Base-by-base conservation (phyloP, 2,329 filamentous ascomycete genomes). In the Cladosporium sp. region DNA sequence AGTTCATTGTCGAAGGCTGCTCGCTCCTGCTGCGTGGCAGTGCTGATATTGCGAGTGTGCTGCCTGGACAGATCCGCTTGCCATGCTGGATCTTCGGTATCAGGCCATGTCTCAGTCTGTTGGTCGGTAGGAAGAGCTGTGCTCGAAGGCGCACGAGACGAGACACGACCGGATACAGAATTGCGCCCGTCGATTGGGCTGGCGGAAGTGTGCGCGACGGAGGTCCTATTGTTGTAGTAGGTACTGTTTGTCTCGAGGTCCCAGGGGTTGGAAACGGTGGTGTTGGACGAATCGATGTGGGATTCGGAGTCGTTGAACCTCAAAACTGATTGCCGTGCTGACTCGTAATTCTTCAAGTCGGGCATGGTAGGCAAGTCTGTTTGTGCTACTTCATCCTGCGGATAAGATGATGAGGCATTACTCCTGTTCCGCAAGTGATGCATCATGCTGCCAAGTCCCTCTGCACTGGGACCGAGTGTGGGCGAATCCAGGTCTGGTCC, bases 381-480 rank as follows among this genome's bases (percentile, higher is more conserved):
- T 10, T 17, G 40, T 7, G 40, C 75, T 24, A 83, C 84, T 64
- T 73, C 68, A 25, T 72, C 67, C 10, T 58, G 53, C 4, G 66
- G 73, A 56, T 90, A 91, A 24, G 94, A 80, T 0, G 91, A 95
- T 0, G 93, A 97, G 13, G 85, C 82, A 58, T 87, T 87, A 74
- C 93, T 97, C 62, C 87, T 85, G 34, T 85, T 85, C 51, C 94
- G 85, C 39, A 97, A 76, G 76, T 97, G 94, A 61, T 92, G 69
- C 50, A 73, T 65, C 66, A 72, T 66, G 47, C 66, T 67, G 51
- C 87, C 93, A 15, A 97, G 78, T 1, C 90, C 91, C 17, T 71
- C 58, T 20, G 65, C 63, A 36, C 76, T 78, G 0, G 89, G 87
- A 1, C 88, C 88, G 5, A 96, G 75, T 0, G 90, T 95, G 0